Evolutionary conservation across 2,329 filamentous ascomycete species (phyloP), one percentile per base, ranked within the genome.

Genomic region (Truncatella angustata): DNA sequence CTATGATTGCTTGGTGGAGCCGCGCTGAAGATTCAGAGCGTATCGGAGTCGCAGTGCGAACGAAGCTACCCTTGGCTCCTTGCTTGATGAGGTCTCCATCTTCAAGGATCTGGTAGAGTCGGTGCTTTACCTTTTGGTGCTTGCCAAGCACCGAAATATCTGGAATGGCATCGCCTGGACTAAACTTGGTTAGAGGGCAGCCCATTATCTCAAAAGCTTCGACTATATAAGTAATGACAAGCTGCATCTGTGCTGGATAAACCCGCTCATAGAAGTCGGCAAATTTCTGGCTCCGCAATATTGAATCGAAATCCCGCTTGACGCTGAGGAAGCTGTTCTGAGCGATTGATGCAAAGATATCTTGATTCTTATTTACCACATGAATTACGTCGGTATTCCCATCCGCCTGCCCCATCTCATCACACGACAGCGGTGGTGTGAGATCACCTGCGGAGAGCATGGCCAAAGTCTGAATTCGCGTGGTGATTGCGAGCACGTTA

Each of bases 201-300:
- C 63, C 66, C 1, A 71, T 50, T 5, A 47, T 26, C 2, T 48
- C 24, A 44, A 70, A 70, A 0, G 65, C 68, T 34, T 68, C 62
- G 1, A 62, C 46, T 2, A 66, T 57, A 20, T 71, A 72, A 3
- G 60, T 59, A 4, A 66, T 34, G 3, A 70, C 60, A 1, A 72
- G 56, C 4, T 57, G 32, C 1, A 55, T 54, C 47, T 71, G 66
- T 1, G 54, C 24, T 0, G 67, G 66, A 10, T 62, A 65, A 3
- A 66, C 63, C 3, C 58, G 23, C 2, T 49, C 46, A 51, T 58
- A 69, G 52, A 24, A 46, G 3, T 46, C 3, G 4, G 23, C 12
- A 4, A 46, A n/a, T n/a, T n/a, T n/a, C n/a, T n/a, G n/a, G n/a
- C n/a, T n/a, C n/a, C n/a, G n/a, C n/a, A n/a, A n/a, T n/a, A n/a